Evolutionary conservation across 106 monocot genomes (phyloP), one percentile per base, ranked within the genome.

Genomic region (Dendrobium chrysotoxum): DNA sequence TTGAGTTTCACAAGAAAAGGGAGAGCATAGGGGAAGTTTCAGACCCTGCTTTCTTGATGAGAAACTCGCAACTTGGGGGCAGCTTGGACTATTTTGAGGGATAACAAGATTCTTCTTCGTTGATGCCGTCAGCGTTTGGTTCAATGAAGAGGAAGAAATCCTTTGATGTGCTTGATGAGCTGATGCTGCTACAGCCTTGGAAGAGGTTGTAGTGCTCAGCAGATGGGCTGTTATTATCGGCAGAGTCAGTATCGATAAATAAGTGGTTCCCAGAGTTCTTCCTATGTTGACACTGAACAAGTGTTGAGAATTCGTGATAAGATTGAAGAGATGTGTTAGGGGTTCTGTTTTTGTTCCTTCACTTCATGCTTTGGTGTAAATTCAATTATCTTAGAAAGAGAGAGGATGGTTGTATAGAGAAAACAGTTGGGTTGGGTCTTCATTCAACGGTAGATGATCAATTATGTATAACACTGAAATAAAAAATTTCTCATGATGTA

Each of bases 151-250:
- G 75, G 75, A 75, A 75, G 46, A 23, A 13, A 0, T 75, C 75
- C 0, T 23, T 75, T 3, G 75, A 20, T 18, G 45, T 46, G 31
- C 44, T 46, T 46, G 75, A 75, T 38, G 75, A 75, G 75, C n/a
- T 26, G 75, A 75, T 46, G 75, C 25, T 46, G 42, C 75, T 45
- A 46, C 75, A 75, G 75, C 46, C 42, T 13, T 45, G 75, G n/a
- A 75, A 75, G 75, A 42, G 75, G 3, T 28, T 26, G 45, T 46
- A 75, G 75, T 75, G 45, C 46, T 42, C 75, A 11, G 25, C 2
- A 7, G 45, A 46, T 13, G 75, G 75, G 46, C 42, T 25, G 1
- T 20, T 75, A 46, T 45, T 46, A n/a, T 8, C 75, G 75, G 75
- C 46, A 23, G 25, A 26, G 3, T 75, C 45, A 1, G 75, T 23